These are phyloP conservation scores for Daldinia eschscholtzii DNA, from an alignment of 2,329 filamentous ascomycete species.

Conservation along the genomic window DNA sequence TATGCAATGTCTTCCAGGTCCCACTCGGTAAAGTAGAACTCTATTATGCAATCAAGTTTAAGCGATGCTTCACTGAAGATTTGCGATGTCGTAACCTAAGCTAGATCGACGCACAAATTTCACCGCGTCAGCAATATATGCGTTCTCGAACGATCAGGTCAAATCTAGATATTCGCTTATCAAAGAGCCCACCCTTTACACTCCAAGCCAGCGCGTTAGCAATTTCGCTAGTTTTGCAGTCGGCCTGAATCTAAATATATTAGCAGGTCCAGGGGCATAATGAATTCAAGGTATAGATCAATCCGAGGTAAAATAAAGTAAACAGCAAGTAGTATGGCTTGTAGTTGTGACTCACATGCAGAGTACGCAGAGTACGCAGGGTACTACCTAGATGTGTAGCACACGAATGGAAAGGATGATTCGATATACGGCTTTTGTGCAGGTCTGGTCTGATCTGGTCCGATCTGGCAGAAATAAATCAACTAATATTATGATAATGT, in stretches of 20 bases:
- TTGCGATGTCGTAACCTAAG: neutral
- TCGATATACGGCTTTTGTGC: conserved; percentile 9
- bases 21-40: neutral
- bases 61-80: neutral
- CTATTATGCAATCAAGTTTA: neutral
- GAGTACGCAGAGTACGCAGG: conserved; percentile 4
- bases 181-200: neutral
- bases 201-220: conserved; percentile 2
- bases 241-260: neutral
- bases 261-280: conserved; percentile 1
- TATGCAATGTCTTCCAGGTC: neutral
- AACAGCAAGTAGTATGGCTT: neutral
- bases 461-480: too few relatives aligned
- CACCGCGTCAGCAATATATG: neutral
- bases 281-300: too few relatives aligned
- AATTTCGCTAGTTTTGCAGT: neutral
- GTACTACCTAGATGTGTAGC: conserved; percentile 10
- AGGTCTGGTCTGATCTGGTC: neutral
- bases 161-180: neutral
- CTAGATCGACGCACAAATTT: neutral
- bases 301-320: neutral
- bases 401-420: neutral
- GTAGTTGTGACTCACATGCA: conserved; percentile 29
- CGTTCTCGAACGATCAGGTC: neutral
- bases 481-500: too few relatives aligned